phyloP scores from a whole-genome alignment of 2,329 filamentous ascomycete species.

The Cladosporium sp. region DNA sequence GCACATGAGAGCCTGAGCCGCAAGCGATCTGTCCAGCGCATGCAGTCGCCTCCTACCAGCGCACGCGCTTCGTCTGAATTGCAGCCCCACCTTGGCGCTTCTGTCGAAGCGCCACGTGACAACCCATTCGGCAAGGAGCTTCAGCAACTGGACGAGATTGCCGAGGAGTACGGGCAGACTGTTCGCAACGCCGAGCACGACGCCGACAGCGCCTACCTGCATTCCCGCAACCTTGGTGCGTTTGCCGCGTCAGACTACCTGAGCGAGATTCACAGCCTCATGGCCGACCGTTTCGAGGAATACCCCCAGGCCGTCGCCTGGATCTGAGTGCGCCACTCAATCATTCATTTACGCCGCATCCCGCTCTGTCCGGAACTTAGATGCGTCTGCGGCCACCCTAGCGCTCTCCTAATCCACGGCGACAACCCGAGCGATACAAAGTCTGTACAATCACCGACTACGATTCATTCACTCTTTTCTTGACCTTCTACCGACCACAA shows the following conservation, averaged over 20 bases:
- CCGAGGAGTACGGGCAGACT: constrained; percentile 68
- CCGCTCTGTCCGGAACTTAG: background rate
- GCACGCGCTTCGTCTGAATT: constrained; percentile 49
- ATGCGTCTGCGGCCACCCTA: background rate
- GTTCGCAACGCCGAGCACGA: constrained; percentile 59
- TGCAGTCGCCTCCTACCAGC: constrained; percentile 40
- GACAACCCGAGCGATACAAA: background rate
- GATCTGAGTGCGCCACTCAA: constrained; percentile 1
- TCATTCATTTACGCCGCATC: background rate
- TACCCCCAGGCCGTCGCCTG: constrained; percentile 1
- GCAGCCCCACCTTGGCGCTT: constrained; percentile 42
- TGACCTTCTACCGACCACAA: background rate
- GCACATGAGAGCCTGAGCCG: constrained; percentile 70
- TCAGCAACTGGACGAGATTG: constrained; percentile 85
- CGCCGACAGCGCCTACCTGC: constrained; percentile 67
- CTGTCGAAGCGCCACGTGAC: constrained; percentile 42
- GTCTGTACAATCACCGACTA: constrained; percentile 11
- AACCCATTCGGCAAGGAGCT: constrained; percentile 85
- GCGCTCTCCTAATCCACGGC: background rate
- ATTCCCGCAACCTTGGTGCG: constrained; percentile 62
- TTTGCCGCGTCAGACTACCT: constrained; percentile 80
- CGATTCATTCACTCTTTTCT: constrained; percentile 7
- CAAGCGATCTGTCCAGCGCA: constrained; percentile 53
- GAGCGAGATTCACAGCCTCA: constrained; percentile 66
- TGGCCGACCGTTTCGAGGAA: constrained; percentile 40